Conservation (phyloP, 1,284 basidiomycete species). For the Violaceomyces palustris region DNA sequence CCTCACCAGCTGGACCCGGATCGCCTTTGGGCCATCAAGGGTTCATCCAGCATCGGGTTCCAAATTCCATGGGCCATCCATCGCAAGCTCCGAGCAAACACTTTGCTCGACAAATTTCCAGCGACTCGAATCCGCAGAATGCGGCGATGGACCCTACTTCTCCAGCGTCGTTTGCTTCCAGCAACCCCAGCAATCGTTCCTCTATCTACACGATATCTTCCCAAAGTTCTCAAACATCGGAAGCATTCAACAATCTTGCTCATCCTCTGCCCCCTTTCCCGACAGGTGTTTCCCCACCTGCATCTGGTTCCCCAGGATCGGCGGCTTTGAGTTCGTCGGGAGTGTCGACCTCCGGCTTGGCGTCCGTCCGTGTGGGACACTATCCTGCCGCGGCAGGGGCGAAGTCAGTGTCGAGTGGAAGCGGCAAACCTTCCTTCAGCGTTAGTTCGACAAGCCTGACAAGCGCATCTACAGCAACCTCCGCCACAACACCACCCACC, state of each 20-base stretch:
- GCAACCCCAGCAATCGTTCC: slow-evolving; percentile 42
- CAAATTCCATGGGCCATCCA: background rate
- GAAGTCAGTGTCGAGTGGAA: slow-evolving; percentile 2
- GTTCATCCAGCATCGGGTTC: slow-evolving; percentile 1
- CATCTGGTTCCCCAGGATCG: background rate
- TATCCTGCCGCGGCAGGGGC: too few relatives aligned
- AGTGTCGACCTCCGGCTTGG: background rate
- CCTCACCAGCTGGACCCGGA: too few relatives aligned
- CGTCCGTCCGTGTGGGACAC: too few relatives aligned
- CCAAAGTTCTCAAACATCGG: slow-evolving; percentile 38
- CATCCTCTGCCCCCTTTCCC: slow-evolving; percentile 1
- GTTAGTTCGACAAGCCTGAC: too few relatives aligned
- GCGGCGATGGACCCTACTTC: slow-evolving; percentile 7
- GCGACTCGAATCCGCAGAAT: slow-evolving; percentile 7
- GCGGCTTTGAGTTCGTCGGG: slow-evolving; percentile 7
- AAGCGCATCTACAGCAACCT: too few relatives aligned
- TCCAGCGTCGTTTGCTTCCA: slow-evolving; percentile 17
- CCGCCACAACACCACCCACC: too few relatives aligned
- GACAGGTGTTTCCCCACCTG: background rate
- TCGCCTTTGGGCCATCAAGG: too few relatives aligned
- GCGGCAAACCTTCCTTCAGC: too few relatives aligned
- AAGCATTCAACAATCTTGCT: slow-evolving; percentile 4
- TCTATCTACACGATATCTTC: slow-evolving; percentile 44
- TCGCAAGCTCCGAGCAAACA: too few relatives aligned
- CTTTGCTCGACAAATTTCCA: too few relatives aligned